Conservation (phyloP, 2,329 filamentous ascomycete species). For the Arachnomyces sp. region DNA sequence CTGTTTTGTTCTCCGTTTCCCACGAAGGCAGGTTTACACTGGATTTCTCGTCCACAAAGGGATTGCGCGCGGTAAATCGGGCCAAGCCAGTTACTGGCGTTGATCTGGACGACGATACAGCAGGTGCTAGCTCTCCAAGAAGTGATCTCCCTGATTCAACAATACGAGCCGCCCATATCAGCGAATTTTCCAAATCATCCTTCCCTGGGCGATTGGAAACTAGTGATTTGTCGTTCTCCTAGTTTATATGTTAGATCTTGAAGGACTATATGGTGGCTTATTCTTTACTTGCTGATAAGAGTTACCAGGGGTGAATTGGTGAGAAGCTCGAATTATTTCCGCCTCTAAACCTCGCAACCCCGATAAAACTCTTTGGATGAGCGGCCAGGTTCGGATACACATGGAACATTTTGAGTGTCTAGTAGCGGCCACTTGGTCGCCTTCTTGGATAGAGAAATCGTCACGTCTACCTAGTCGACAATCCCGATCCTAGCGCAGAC, state of each 20-base stretch:
- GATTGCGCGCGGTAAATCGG: too few relatives aligned
- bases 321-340: conserved; percentile 12
- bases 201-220: background rate
- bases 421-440: too few relatives aligned
- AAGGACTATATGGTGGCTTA: background rate
- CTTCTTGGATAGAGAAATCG: background rate
- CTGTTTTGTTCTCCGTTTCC: too few relatives aligned
- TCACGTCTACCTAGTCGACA: too few relatives aligned
- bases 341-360: conserved; percentile 13
- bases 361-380: conserved; percentile 12
- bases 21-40: too few relatives aligned
- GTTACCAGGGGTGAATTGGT: background rate
- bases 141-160: conserved; percentile 5
- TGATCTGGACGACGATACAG: too few relatives aligned
- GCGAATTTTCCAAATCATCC: background rate
- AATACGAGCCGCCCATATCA: background rate
- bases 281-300: background rate
- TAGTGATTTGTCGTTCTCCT: too few relatives aligned
- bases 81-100: too few relatives aligned
- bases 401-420: conserved; percentile 2
- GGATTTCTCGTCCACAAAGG: too few relatives aligned
- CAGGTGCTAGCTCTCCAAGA: background rate
- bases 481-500: too few relatives aligned
- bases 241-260: conserved; percentile 6
- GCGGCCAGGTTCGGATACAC: conserved; percentile 11